These are phyloP conservation scores for Fusarium cicatricum DNA, from an alignment of 2,329 filamentous ascomycete species.

Conservation along the genomic window DNA sequence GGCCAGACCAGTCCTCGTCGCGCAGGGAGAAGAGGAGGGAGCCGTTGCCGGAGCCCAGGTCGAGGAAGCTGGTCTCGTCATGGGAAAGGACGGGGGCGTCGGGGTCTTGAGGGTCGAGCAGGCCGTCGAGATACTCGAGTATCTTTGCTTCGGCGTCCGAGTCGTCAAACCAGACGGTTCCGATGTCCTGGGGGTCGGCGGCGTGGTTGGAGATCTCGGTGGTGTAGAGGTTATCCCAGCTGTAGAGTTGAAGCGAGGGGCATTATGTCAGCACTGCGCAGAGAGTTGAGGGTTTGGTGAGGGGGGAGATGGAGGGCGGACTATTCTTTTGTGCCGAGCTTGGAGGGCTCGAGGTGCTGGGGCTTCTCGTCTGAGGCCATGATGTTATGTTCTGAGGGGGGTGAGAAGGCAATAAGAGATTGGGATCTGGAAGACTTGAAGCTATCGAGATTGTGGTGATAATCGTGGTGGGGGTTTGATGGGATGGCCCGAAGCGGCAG, in stretches of 20 bases:
- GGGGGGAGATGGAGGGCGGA: constrained; percentile 51
- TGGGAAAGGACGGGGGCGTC: constrained; percentile 34
- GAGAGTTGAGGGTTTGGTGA: neutral
- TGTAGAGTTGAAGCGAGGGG: constrained; percentile 44
- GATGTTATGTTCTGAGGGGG: neutral
- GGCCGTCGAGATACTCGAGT: constrained; percentile 68
- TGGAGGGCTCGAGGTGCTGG: constrained; percentile 76
- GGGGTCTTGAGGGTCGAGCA: constrained; percentile 40
- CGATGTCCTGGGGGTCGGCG: constrained; percentile 77
- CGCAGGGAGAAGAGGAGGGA: constrained; percentile 86
- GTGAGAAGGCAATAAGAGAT: neutral
- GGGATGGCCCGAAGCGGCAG: constrained; percentile 30
- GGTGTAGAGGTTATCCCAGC: constrained; percentile 80
- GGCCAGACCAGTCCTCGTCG: constrained; percentile 69
- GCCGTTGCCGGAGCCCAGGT: constrained; percentile 94
- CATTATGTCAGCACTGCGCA: constrained; percentile 16
- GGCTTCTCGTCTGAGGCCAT: constrained; percentile 53
- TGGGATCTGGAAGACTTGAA: constrained; percentile 1
- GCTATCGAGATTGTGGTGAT: constrained; percentile 12
- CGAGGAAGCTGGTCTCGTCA: constrained; percentile 71
- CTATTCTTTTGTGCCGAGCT: constrained; percentile 92
- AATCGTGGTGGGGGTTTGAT: constrained; percentile 36
- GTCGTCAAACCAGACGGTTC: constrained; percentile 97
- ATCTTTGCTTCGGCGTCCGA: constrained; percentile 86
- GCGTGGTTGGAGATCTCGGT: constrained; percentile 76